Base-by-base conservation (phyloP, 345 rosid genomes). In the Citrus medica region DNA sequence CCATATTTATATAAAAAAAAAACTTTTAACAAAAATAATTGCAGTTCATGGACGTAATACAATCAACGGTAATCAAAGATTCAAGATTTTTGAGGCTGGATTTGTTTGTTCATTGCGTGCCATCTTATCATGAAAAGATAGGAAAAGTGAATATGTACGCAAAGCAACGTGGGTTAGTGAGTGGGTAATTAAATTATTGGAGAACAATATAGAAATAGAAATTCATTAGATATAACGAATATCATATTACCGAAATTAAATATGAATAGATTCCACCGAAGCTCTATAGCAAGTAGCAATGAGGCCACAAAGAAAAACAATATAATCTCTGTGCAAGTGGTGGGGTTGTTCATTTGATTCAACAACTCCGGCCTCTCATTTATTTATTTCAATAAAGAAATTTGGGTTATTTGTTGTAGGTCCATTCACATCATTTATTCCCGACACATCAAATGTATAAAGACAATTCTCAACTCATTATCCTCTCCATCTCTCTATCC, bases 361-460 rank as follows among this genome's bases (percentile, higher is more conserved):
- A 30, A 42, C 59, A 56, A 40, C 60, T 38, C 71, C 28, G 28
- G 33, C 22, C 69, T 74, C 51, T 24, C 21, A 27, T n/a, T 38
- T 37, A 12, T 35, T 17, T 70, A 12, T 72, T 33, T 48, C 21
- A 37, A 42, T 69, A 46, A 46, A 46, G 16, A 1, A 46, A 46
- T n/a, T n/a, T 48, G 40, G 24, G 56, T 65, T 33, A 17, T 53
- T 21, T 21, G 80, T 60, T 51, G 84, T 86, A 81, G 86, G 89
- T 78, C 89, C 91, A 74, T 72, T 82, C 33, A 76, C 77, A 82
- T 85, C 59, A 78, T 81, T 80, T 80, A 84, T 85, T 84, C 91
- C 88, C 89, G 89, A 88, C 91, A 84, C 66, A 46, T 76, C 80
- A 82, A 79, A 61, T 62, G 64, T 59, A 71, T 14, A 80, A 80